These are phyloP conservation scores for Cupressus sempervirens DNA, from an alignment of 75 land plant species.

Conservation along the genomic window DNA sequence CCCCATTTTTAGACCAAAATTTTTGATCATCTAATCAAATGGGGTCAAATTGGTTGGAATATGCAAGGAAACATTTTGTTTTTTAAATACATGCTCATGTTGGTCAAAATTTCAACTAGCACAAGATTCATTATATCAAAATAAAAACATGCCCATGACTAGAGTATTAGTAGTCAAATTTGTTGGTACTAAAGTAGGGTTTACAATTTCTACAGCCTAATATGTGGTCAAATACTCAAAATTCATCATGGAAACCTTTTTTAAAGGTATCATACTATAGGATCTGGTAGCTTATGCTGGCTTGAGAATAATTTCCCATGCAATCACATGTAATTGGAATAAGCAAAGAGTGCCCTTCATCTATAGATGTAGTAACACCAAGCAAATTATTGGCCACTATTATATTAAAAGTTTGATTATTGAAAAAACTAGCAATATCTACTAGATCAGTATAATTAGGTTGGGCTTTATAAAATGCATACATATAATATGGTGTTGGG, in stretches of 20 bases:
- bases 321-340: constrained; percentile 51
- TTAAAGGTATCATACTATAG: constrained; percentile 51
- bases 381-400: constrained; percentile 28
- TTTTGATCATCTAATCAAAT: too few relatives aligned
- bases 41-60: too few relatives aligned
- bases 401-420: constrained; percentile 12
- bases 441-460: constrained; percentile 19
- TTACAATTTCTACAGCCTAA: constrained; percentile 36
- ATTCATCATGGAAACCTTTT: constrained; percentile 25
- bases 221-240: constrained; percentile 56
- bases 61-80: too few relatives aligned
- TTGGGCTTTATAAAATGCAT: constrained; percentile 29
- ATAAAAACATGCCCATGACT: too few relatives aligned
- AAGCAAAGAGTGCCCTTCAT: constrained; percentile 34
- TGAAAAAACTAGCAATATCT: constrained; percentile 40
- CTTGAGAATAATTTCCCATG: too few relatives aligned
- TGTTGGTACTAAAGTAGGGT: constrained; percentile 31
- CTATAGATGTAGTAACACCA: constrained; percentile 13
- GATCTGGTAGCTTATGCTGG: constrained; percentile 23
- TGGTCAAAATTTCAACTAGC: too few relatives aligned
- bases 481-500: constrained; percentile 18
- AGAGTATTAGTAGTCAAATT: constrained; percentile 20
- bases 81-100: too few relatives aligned
- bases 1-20: too few relatives aligned
- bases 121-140: too few relatives aligned